Evolutionary conservation across 2,329 filamentous ascomycete species (phyloP).

Genomic region (Aspergillus piperis): DNA sequence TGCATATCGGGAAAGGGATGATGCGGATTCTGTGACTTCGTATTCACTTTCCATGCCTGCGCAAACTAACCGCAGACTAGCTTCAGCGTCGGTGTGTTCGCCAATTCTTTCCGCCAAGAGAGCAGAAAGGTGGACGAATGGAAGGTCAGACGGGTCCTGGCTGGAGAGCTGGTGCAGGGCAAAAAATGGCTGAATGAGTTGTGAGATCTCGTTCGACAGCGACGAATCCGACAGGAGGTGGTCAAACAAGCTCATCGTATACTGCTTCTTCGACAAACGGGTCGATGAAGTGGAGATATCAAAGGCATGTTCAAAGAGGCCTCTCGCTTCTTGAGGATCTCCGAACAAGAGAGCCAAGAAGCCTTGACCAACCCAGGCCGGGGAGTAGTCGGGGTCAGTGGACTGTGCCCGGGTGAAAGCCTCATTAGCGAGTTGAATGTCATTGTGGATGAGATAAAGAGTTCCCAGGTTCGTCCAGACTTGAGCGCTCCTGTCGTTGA

Average conservation of each 20-base stretch:
- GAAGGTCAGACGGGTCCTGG: slow-evolving; percentile 69
- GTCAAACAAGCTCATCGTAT: slow-evolving; percentile 80
- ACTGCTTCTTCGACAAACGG: slow-evolving; percentile 73
- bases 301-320: slow-evolving; percentile 90
- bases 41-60: slow-evolving; percentile 74
- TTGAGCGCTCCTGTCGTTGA: slow-evolving; percentile 83
- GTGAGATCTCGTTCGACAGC: slow-evolving; percentile 55
- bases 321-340: slow-evolving; percentile 73
- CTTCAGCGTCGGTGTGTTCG: slow-evolving; percentile 65
- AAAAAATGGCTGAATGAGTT: slow-evolving; percentile 82
- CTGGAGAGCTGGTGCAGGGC: slow-evolving; percentile 78
- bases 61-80: slow-evolving; percentile 67
- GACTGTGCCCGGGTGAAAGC: slow-evolving; percentile 90
- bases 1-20: slow-evolving; percentile 73
- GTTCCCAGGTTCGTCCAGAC: slow-evolving; percentile 90
- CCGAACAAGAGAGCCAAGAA: slow-evolving; percentile 77
- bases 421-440: slow-evolving; percentile 82
- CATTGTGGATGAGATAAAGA: slow-evolving; percentile 80
- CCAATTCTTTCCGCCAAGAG: slow-evolving; percentile 79
- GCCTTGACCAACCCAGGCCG: slow-evolving; percentile 93
- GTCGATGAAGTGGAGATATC: slow-evolving; percentile 83
- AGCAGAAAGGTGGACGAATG: slow-evolving; percentile 74
- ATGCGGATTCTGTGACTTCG: slow-evolving; percentile 75
- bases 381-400: slow-evolving; percentile 87
- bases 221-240: slow-evolving; percentile 64